Evolutionary conservation across 1,139 yeast species (phyloP).

Genomic region (Magnusiomyces paraingens): DNA sequence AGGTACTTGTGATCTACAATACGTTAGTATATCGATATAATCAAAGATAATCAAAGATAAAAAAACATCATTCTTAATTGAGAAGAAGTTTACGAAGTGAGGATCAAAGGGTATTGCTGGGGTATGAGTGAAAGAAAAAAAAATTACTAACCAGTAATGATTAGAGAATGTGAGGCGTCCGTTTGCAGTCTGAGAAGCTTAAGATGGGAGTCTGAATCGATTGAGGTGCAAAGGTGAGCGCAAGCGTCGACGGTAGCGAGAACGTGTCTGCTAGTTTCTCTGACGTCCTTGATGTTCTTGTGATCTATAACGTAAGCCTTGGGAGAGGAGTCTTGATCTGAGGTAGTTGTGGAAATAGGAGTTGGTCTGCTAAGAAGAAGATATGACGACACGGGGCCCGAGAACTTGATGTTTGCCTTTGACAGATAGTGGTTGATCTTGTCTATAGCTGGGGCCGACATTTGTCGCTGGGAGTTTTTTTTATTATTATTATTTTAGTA

Average conservation of each 20-base stretch:
- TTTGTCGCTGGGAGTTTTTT: no score
- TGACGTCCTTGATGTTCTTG: constrained; percentile 1
- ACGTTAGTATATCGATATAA: neutral
- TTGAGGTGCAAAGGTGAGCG: neutral
- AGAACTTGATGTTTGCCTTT: constrained; percentile 5
- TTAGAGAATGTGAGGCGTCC: neutral
- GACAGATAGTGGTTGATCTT: constrained; percentile 1
- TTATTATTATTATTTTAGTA: no score
- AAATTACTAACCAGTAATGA: constrained; percentile 1
- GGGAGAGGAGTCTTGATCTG: neutral
- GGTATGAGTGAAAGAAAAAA: no score
- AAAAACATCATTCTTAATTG: no score
- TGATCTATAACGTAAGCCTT: constrained; percentile 1
- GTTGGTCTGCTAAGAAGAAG: neutral
- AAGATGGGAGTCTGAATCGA: neutral
- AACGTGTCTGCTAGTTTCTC: neutral
- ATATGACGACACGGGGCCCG: neutral
- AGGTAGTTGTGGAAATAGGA: neutral
- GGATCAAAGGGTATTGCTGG: no score
- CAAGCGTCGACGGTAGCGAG: neutral
- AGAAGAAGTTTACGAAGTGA: no score
- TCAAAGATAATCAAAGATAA: neutral
- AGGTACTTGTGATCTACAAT: constrained; percentile 4
- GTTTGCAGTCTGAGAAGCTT: constrained; percentile 2
- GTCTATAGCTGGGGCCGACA: neutral